Evolutionary conservation across 2,329 filamentous ascomycete genomes (phyloP).

Genomic region (Cryoendolithus antarcticus): DNA sequence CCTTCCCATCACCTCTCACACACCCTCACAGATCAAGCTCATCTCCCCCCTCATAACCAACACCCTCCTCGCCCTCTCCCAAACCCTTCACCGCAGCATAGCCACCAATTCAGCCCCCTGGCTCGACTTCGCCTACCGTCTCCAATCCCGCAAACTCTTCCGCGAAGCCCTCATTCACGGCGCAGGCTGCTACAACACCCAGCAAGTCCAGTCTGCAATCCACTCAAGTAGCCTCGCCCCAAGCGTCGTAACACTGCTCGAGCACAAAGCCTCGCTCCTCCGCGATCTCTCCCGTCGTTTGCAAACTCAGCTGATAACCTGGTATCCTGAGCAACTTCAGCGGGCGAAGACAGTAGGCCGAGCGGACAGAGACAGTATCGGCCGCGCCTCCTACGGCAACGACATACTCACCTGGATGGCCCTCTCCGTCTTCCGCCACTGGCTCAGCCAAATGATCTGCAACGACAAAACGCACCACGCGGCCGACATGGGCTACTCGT

Average conservation of each 20-base stretch:
- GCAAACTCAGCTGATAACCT: constrained; percentile 23
- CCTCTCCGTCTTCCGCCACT: constrained; percentile 35
- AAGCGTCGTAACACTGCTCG: constrained; percentile 16
- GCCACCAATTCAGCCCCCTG: constrained; percentile 31
- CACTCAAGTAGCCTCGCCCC: constrained; percentile 12
- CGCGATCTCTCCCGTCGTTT: constrained; percentile 17
- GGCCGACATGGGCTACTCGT: constrained; percentile 33
- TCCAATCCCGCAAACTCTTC: constrained; percentile 35
- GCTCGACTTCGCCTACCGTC: constrained; percentile 33
- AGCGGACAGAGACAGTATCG: constrained; percentile 21
- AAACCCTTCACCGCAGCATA: constrained; percentile 34
- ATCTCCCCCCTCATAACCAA: constrained; percentile 36
- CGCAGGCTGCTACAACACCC: constrained; percentile 28
- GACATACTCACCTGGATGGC: constrained; percentile 42
- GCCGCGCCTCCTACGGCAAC: constrained; percentile 32
- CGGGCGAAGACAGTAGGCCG: constrained; percentile 15
- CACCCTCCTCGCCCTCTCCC: constrained; percentile 35
- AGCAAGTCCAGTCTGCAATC: constrained; percentile 11
- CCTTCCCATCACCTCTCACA: neutral
- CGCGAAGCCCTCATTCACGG: constrained; percentile 34
- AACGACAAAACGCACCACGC: constrained; percentile 26
- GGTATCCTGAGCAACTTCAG: constrained; percentile 20
- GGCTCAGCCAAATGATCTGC: constrained; percentile 30
- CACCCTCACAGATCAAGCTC: constrained; percentile 15
- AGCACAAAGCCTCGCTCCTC: constrained; percentile 18